Conservation (phyloP, 2,329 filamentous ascomycete species). For the Penicillium frequentans region DNA sequence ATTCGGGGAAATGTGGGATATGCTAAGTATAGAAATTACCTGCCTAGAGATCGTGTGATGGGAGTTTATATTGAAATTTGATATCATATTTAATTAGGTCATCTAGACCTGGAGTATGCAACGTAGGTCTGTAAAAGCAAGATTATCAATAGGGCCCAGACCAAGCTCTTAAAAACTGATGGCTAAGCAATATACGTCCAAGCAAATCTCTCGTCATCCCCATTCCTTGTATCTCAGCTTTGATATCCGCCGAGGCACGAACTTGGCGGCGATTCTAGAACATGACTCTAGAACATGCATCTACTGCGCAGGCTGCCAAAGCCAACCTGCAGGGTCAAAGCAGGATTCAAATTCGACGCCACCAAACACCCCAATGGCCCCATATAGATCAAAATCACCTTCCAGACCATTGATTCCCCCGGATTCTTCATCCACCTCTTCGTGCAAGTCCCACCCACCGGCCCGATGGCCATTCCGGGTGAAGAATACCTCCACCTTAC, state of each 20-base stretch:
- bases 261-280: not conserved
- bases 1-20: not conserved
- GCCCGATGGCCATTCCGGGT: conserved; percentile 56
- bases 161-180: not conserved
- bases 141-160: not conserved
- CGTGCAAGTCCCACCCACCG: conserved; percentile 60
- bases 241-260: not conserved
- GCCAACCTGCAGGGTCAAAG: conserved; percentile 51
- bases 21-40: not conserved
- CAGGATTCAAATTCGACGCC: conserved; percentile 61
- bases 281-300: not conserved
- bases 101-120: not conserved
- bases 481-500: conserved; percentile 58
- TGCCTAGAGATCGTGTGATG: not conserved
- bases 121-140: not conserved
- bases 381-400: conserved; percentile 65
- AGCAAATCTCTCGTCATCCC: not conserved
- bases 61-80: not conserved
- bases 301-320: conserved; percentile 35
- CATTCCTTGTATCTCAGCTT: not conserved
- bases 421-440: conserved; percentile 58
- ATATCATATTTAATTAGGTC: not conserved
- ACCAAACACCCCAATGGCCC: conserved; percentile 61
- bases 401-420: conserved; percentile 65
- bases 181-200: not conserved